phyloP scores from a whole-genome alignment of 768 basidiomycete species.

The Pseudohyphozyma bogoriensis region DNA sequence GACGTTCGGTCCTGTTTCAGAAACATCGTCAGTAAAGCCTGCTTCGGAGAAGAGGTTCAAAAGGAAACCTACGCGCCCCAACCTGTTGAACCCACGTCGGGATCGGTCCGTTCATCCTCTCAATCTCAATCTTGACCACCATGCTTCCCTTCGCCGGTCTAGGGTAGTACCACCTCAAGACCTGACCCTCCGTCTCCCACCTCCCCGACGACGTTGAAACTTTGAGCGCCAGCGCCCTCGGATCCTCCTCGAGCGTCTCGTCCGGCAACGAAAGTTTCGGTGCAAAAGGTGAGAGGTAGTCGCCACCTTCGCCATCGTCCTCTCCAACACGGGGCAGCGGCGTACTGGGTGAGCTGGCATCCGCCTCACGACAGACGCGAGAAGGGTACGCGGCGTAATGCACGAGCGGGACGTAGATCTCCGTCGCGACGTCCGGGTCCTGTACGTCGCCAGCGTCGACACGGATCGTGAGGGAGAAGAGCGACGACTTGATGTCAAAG shows the following conservation, averaged over 20 bases:
- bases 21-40: neutral
- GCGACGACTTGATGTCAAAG: constrained; percentile 64
- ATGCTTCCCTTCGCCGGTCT: constrained; percentile 35
- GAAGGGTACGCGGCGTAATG: constrained; percentile 56
- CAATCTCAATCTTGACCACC: constrained; percentile 43
- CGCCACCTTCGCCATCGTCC: neutral
- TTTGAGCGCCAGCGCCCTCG: constrained; percentile 31
- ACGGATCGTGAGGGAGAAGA: constrained; percentile 57
- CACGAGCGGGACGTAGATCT: constrained; percentile 80
- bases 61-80: constrained; percentile 2
- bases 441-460: constrained; percentile 54
- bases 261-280: neutral
- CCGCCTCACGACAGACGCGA: neutral
- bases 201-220: constrained; percentile 44
- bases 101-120: constrained; percentile 43
- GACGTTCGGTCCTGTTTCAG: neutral
- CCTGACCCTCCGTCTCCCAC: constrained; percentile 46
- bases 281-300: neutral
- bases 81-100: constrained; percentile 21
- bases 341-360: neutral
- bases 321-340: neutral
- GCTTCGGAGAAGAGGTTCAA: neutral
- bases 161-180: constrained; percentile 47
- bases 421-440: constrained; percentile 51
- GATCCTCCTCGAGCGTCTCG: constrained; percentile 6